These are phyloP conservation scores for Nitzschia sp. DNA, from an alignment of 108 stramenopile genomes.

Conservation along the genomic window DNA sequence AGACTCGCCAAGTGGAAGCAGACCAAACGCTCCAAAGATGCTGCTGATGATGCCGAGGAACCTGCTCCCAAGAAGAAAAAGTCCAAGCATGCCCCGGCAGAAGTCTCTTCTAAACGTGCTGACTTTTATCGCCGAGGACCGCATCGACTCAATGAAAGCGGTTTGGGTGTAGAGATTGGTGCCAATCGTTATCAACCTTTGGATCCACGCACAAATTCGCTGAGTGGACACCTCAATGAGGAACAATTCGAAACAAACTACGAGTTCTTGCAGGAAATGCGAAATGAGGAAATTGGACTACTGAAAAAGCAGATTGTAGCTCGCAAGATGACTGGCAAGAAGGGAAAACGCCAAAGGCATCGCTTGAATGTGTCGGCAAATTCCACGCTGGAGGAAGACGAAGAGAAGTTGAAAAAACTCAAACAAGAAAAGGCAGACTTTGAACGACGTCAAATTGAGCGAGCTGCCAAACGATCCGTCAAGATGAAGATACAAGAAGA, in stretches of 20 bases:
- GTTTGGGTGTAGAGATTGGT: conserved; percentile 82
- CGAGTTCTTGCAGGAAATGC: conserved; percentile 72
- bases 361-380: conserved; percentile 56
- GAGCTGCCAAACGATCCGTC: conserved; percentile 64
- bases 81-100: conserved; percentile 51
- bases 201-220: conserved; percentile 73
- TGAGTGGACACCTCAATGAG: conserved; percentile 70
- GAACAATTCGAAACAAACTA: conserved; percentile 77
- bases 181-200: conserved; percentile 79
- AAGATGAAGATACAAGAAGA: conserved; percentile 70
- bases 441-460: conserved; percentile 56
- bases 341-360: conserved; percentile 62
- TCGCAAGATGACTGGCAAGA: conserved; percentile 66
- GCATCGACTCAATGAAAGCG: conserved; percentile 63
- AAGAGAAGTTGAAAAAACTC: conserved; percentile 59
- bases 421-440: conserved; percentile 61
- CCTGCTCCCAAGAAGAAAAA: conserved; percentile 22
- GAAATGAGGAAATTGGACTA: conserved; percentile 67
- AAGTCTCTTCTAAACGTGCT: conserved; percentile 74
- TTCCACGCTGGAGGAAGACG: conserved; percentile 53
- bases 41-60: conserved; percentile 4
- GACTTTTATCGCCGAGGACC: conserved; percentile 68
- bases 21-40: conserved; percentile 12
- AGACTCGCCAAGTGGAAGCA: conserved; percentile 7
- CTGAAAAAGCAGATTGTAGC: conserved; percentile 62